A percentile compares a stretch with the other conserved stretches of the same genome.
phyloP scores from a whole-genome alignment of 2,329 filamentous ascomycete species.

The Calonectria hawksworthii region DNA sequence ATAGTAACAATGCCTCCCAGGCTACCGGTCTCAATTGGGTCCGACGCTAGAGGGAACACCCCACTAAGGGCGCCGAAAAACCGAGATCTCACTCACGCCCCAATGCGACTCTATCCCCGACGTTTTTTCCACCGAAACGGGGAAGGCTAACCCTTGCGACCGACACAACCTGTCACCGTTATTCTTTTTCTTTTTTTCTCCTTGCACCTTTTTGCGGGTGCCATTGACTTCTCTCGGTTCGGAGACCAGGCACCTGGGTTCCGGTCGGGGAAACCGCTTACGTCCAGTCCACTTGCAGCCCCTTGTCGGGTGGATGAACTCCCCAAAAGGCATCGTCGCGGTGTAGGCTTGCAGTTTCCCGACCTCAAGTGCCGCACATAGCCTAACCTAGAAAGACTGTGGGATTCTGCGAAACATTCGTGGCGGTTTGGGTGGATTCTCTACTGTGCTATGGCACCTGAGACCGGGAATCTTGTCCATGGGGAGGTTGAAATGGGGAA shows the following conservation, averaged over 20 bases:
- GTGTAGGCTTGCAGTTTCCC: conserved; percentile 3
- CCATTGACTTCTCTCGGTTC: not conserved
- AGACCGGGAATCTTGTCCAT: not conserved
- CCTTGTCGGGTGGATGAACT: not conserved
- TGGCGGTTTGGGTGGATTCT: not conserved
- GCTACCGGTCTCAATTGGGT: not conserved
- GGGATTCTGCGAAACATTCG: not conserved
- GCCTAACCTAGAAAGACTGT: not conserved
- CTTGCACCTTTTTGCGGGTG: not conserved
- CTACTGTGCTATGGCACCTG: not conserved
- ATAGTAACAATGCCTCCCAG: not conserved
- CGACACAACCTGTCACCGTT: not conserved
- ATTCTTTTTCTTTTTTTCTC: not conserved
- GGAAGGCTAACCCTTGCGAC: not conserved
- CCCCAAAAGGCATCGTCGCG: not conserved
- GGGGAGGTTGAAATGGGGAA: not conserved
- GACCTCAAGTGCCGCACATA: conserved; percentile 19
- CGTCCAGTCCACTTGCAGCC: not conserved
- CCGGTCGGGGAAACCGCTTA: not conserved
- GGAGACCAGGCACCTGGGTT: not conserved
- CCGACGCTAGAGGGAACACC: not conserved
- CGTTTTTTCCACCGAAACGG: not conserved
- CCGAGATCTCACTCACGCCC: conserved; percentile 13
- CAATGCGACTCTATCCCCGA: conserved; percentile 5
- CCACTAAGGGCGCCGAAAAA: conserved; percentile 20